A percentile compares a stretch with the other conserved stretches of the same genome.
phyloP scores from a whole-genome alignment of 352 stramenopile species.

The Globisporangium heterothallicum region DNA sequence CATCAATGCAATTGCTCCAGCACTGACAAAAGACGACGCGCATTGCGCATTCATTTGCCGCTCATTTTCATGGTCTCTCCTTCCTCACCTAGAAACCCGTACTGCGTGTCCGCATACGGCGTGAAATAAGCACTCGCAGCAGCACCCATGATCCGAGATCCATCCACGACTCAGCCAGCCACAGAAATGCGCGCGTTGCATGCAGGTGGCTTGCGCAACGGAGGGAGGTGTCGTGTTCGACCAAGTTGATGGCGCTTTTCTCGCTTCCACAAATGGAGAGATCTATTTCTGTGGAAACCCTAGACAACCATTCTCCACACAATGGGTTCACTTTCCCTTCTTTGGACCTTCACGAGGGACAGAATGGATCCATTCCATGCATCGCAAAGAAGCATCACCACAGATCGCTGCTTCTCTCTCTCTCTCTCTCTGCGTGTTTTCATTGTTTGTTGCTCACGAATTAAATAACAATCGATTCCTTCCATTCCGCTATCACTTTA shows the following conservation, averaged over 20 bases:
- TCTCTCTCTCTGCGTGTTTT: neutral
- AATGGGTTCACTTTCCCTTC: slow-evolving; percentile 6
- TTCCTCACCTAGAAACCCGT: slow-evolving; percentile 36
- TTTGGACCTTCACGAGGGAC: neutral
- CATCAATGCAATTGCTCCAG: no score
- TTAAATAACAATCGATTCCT: slow-evolving; percentile 12
- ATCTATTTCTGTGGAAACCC: slow-evolving; percentile 3
- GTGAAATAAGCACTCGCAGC: slow-evolving; percentile 51
- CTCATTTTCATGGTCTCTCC: no score
- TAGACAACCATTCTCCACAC: neutral
- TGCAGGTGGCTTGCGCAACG: no score
- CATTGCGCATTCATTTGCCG: no score
- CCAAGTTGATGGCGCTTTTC: neutral
- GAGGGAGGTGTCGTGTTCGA: neutral
- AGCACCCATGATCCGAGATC: slow-evolving; percentile 52
- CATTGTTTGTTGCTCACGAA: neutral
- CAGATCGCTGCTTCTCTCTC: no score
- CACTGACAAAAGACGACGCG: no score
- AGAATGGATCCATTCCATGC: no score
- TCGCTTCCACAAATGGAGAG: neutral
- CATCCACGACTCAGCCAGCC: neutral
- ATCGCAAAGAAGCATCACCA: no score
- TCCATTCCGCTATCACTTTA: no score
- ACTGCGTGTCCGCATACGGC: slow-evolving; percentile 46
- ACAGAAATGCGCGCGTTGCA: no score